phyloP scores from a whole-genome alignment of 1,284 basidiomycete genomes.

The Fomes fomentarius region DNA sequence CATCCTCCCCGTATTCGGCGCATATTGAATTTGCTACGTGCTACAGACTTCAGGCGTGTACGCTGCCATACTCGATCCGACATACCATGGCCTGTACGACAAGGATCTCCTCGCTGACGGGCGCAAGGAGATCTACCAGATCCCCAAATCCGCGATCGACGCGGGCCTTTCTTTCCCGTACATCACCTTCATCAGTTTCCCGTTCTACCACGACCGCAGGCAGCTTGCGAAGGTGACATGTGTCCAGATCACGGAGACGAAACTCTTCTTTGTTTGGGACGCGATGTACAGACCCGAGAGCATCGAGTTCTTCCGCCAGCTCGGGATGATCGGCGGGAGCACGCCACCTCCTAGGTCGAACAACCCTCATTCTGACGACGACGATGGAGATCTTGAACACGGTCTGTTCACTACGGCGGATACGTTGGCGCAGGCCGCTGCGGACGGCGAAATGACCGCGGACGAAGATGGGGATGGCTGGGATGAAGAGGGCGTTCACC shows the following conservation, averaged over 20 bases:
- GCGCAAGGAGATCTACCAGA: slow-evolving; percentile 12
- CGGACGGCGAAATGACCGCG: neutral
- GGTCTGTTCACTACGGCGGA: neutral
- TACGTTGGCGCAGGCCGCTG: neutral
- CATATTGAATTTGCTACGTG: neutral
- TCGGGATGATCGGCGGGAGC: slow-evolving; percentile 7
- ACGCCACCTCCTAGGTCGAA: neutral
- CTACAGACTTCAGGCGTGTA: slow-evolving; percentile 46
- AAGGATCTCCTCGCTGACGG: slow-evolving; percentile 16
- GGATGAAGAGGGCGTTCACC: neutral
- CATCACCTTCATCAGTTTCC: slow-evolving; percentile 39
- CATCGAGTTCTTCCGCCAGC: slow-evolving; percentile 16
- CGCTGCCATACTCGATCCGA: slow-evolving; percentile 28
- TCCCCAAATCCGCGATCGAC: slow-evolving; percentile 21
- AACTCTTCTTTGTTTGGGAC: slow-evolving; percentile 32
- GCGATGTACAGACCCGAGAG: slow-evolving; percentile 21
- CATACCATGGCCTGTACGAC: slow-evolving; percentile 21
- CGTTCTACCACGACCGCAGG: slow-evolving; percentile 40
- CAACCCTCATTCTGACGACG: neutral
- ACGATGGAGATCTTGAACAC: neutral
- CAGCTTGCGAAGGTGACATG: slow-evolving; percentile 48
- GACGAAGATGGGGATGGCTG: neutral
- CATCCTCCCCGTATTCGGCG: neutral
- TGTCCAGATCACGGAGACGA: slow-evolving; percentile 56
- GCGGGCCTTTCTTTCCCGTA: slow-evolving; percentile 29